Base-by-base conservation (phyloP, 2,329 filamentous ascomycete genomes). In the Arthrobotrys sphaeroides region DNA sequence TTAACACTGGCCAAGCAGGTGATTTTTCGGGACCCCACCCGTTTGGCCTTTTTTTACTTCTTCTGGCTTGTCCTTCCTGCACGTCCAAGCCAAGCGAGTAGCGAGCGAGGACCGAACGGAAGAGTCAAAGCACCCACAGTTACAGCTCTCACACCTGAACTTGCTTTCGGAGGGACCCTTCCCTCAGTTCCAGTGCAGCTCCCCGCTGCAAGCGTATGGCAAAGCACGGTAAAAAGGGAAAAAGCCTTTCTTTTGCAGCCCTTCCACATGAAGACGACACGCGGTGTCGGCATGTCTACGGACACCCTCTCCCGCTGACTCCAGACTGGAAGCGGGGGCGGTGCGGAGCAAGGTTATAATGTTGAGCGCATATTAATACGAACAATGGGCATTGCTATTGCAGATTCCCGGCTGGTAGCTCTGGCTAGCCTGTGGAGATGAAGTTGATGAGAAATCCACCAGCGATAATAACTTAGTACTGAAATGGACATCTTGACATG, bases 1-100 rank as follows among this genome's bases (percentile, higher is more conserved):
- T 49, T 49, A 64, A 64, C 42, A 47, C 67, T 38, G 20, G 13
- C 26, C 33, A 26, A 49, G 16, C 69, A 60, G 69, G 70, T 74
- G 62, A 62, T 53, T 68, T n/a, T 55, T 68, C 70, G 70, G 70
- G 62, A 68, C 70, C 70, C 70, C 70, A 74, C 70, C 62, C 62
- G 62, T 61, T 22, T 73, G 69, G 69, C 69, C 62, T 73, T 65
- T 61, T 66, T 60, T 42, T 60, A 31, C 47, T 53, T 26, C 68
- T 45, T 73, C 57, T 51, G 28, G 28, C 33, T 70, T 65, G 38
- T 73, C 49, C 45, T 61, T 59, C 47, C 51, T 55, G 51, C 51
- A 55, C 31, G 51, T 18, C 51, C 59, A 72, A 72, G 67, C 67
- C 67, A 72, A 72, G 67, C 67, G 67, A 72, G 67, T 68, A 74